Evolutionary conservation across 345 rosid genomes (phyloP).

Genomic region (Pistacia atlantica): DNA sequence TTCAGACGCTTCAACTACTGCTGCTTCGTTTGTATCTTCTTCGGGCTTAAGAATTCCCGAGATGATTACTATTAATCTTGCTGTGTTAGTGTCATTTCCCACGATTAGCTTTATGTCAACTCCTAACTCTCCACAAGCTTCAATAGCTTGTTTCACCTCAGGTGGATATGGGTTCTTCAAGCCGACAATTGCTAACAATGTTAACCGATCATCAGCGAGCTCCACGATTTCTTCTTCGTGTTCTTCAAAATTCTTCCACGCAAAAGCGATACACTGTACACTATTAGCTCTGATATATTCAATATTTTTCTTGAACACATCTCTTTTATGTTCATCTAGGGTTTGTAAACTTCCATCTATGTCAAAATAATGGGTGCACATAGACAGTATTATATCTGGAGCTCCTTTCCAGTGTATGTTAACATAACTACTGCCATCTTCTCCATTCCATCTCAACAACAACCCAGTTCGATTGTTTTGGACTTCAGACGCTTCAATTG

Average conservation of each 20-base stretch:
- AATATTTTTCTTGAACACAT: background rate
- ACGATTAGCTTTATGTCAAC: background rate
- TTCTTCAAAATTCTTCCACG: background rate
- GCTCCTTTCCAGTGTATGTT: background rate
- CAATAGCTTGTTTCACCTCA: background rate
- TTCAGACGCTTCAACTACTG: constrained; percentile 1
- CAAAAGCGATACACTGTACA: background rate
- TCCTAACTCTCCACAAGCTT: background rate
- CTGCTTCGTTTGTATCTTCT: background rate
- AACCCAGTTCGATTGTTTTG: background rate
- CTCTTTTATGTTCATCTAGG: background rate
- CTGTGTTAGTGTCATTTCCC: background rate
- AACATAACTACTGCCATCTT: background rate
- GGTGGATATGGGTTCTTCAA: constrained; percentile 2
- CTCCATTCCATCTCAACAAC: constrained; percentile 3
- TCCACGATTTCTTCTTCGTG: constrained; percentile 1
- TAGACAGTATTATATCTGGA: background rate
- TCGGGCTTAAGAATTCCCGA: background rate
- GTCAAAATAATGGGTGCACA: constrained; percentile 5
- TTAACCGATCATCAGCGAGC: background rate
- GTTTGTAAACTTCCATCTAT: background rate
- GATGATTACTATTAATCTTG: background rate
- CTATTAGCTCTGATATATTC: background rate
- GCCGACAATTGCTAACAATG: background rate
- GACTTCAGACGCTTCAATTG: background rate